Evolutionary conservation across 2,329 filamentous ascomycete genomes (phyloP).

Genomic region (Colletotrichum godetiae): DNA sequence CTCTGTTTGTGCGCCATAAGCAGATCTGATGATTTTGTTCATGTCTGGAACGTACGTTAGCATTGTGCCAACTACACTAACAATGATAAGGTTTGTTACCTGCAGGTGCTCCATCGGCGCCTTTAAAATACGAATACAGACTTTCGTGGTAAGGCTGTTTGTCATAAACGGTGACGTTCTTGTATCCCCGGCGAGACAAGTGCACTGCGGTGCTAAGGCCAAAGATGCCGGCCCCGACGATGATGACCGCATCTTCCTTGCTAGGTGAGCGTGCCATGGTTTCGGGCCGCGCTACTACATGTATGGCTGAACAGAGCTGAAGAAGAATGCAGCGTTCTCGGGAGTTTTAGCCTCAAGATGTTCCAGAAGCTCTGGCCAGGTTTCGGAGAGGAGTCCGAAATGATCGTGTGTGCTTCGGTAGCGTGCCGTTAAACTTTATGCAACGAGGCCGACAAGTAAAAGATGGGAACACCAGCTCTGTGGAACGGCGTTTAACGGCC

Average conservation of each 20-base stretch:
- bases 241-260: constrained; percentile 39
- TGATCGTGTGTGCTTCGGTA: background rate
- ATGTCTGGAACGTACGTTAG: constrained; percentile 43
- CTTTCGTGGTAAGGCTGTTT: constrained; percentile 54
- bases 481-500: background rate
- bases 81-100: constrained; percentile 38
- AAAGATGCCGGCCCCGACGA: constrained; percentile 45
- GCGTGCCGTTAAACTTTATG: background rate
- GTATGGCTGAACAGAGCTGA: background rate
- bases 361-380: background rate
- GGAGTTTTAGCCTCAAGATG: background rate
- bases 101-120: constrained; percentile 57
- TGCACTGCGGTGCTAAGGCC: constrained; percentile 44
- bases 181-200: constrained; percentile 53
- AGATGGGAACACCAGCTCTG: background rate
- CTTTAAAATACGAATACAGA: constrained; percentile 52
- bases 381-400: background rate
- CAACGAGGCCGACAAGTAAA: background rate
- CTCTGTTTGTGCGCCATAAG: constrained; percentile 54
- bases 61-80: background rate
- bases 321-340: background rate
- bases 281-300: background rate
- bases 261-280: background rate
- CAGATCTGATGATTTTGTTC: constrained; percentile 57
- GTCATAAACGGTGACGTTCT: constrained; percentile 60